Evolutionary conservation across 225 moss, liverwort and hornwort species (phyloP), one percentile per base, ranked within the genome.

Genomic region (Anthoceros angustus): DNA sequence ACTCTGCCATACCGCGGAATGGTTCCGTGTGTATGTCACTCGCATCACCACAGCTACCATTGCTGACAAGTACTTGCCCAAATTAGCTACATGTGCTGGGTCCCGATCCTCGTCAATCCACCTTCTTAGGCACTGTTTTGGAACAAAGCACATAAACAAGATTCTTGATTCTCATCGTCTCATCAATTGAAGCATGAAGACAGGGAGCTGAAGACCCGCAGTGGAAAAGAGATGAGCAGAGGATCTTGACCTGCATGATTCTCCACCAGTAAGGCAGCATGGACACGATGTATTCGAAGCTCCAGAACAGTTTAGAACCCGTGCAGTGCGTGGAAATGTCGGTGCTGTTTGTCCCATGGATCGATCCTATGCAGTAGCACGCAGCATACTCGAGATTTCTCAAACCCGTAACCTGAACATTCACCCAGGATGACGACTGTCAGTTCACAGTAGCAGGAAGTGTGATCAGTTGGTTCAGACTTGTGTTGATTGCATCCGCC

Each of bases 191-290:
- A 41, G 8, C 14, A 7, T 40, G 20, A n/a, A 39, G 26, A 23
- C 42, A 6, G 5, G 55, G 38, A 39, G 63, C 41, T 20, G 24
- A n/a, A 18, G 16, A 43, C 24, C 21, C 23, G 25, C 7, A 24
- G n/a, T 43, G 24, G 43, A 43, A 66, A 41, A 62, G 6, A 20
- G 23, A 45, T 49, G 42, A 62, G 64, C 15, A 25, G 12, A 38
- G 15, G 38, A 6, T 12, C 9, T 9, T 61, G 40, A 94, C 93
- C 93, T 94, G 95, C 67, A 86, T 70, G 48, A 92, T 72, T 2
- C 95, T 84, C 78, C 85, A 89, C 88, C 86, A 98, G 69, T 92
- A 98, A 0, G 92, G 95, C 60, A 92, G 21, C 68, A 87, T 67
- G 7, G 95, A 87, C 73, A 98, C 79, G 43, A 98, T 60, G 42